Evolutionary conservation across 129 eudicot genomes (phyloP), one percentile per base, ranked within the genome.

Genomic region (Gnaphalium uliginosum): DNA sequence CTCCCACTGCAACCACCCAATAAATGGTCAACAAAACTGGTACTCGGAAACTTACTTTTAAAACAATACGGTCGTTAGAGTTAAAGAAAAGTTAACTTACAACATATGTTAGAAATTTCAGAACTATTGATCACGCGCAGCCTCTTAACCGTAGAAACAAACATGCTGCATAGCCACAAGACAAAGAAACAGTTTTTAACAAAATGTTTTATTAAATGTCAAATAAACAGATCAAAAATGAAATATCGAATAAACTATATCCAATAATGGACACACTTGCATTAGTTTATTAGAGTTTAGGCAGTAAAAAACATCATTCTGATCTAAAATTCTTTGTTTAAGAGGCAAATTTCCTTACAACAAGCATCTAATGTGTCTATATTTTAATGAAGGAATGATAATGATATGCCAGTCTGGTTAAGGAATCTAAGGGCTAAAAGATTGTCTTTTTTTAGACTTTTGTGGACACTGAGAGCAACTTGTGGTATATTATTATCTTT

Each of bases 41-140:
- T 60, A 8, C 67, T 13, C 0, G 2, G 33, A 9, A 25, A 39
- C 46, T 21, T 9, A 23, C 17, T 39, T n/a, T n/a, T n/a, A n/a
- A 22, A 62, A 2, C 0, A 0, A 11, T 46, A 14, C n/a, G n/a
- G 14, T 14, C 18, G 4, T 14, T 43, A 46, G 46, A 9, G 29
- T 15, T 43, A 10, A 48, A 27, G 30, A 61, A 10, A 48, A 27
- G 25, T 18, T 64, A 35, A 69, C 98, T 85, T 79, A 94, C 98
- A 69, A 63, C 78, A 43, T 60, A 91, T 80, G 75, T 60, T 81
- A 48, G 96, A 79, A 25, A 95, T 87, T 15, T 95, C 96, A 30
- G 97, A 85, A 84, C 86, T 95, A 76, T 87, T 91, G 84, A 95
- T 76, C 41, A 95, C 96, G 4, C 97, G 97, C 64, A 91, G 85